These are phyloP conservation scores for Lyophyllum atratum DNA, from an alignment of 768 basidiomycete genomes.

Conservation along the genomic window DNA sequence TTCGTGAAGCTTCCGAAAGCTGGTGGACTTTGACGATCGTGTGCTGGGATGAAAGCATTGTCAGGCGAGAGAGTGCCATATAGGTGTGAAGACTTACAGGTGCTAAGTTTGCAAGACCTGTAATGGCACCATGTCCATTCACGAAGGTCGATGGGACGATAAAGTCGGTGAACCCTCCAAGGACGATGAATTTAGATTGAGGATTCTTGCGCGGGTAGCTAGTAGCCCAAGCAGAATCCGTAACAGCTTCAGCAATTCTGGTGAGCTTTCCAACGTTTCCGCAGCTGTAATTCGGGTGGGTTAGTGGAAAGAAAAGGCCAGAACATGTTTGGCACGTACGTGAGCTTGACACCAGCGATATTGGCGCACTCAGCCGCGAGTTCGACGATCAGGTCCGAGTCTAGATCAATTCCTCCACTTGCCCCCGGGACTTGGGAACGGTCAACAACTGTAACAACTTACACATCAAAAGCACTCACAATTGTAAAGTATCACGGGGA, in stretches of 20 bases:
- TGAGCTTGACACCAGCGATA: constrained; percentile 85
- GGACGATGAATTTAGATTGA: constrained; percentile 74
- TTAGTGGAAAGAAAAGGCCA: neutral
- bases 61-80: constrained; percentile 4
- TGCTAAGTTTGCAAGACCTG: constrained; percentile 83
- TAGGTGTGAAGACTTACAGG: constrained; percentile 49
- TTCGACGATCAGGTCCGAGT: constrained; percentile 84
- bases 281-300: constrained; percentile 50
- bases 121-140: constrained; percentile 86
- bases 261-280: constrained; percentile 92
- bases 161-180: constrained; percentile 88
- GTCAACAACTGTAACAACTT: constrained; percentile 8
- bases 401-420: constrained; percentile 86
- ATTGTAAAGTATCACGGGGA: constrained; percentile 89
- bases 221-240: constrained; percentile 54
- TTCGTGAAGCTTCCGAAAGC: constrained; percentile 56
- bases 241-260: constrained; percentile 72
- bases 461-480: constrained; percentile 48
- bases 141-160: constrained; percentile 71
- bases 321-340: constrained; percentile 47
- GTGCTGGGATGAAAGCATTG: constrained; percentile 37
- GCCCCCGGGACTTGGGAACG: constrained; percentile 72
- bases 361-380: constrained; percentile 78
- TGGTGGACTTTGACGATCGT: constrained; percentile 62
- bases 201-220: constrained; percentile 68